A percentile compares a stretch with the other conserved stretches of the same genome.
Conservation (phyloP, 495 filamentous ascomycete genomes). For the Geoglossum glabrum region DNA sequence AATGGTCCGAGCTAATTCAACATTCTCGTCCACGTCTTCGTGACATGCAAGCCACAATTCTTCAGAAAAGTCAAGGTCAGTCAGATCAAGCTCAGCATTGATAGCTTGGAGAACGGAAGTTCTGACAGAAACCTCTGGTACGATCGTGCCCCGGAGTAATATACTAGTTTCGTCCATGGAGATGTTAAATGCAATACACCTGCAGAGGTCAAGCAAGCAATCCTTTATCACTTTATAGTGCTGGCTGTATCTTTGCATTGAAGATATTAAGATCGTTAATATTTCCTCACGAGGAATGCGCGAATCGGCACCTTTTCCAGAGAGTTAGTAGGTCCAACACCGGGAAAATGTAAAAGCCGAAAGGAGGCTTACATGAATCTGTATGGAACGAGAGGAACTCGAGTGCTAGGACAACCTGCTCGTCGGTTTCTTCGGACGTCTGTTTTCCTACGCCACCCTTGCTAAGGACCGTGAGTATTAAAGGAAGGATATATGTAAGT, state of each 20-base stretch:
- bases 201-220: constrained; percentile 63
- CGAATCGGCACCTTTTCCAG: background rate
- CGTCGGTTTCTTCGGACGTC: constrained; percentile 55
- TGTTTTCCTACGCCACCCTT: constrained; percentile 57
- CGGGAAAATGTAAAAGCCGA: background rate
- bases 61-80: constrained; percentile 60
- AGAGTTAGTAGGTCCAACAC: background rate
- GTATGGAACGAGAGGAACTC: constrained; percentile 83
- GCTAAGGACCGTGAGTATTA: constrained; percentile 53
- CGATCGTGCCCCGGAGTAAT: constrained; percentile 53
- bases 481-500: constrained; percentile 66
- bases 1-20: constrained; percentile 61
- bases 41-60: constrained; percentile 89
- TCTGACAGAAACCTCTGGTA: constrained; percentile 57
- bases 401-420: constrained; percentile 73
- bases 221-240: constrained; percentile 92
- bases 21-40: constrained; percentile 77
- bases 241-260: constrained; percentile 76
- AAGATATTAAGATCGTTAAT: constrained; percentile 43
- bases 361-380: constrained; percentile 31
- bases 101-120: constrained; percentile 82
- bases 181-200: constrained; percentile 61
- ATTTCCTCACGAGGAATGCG: constrained; percentile 56
- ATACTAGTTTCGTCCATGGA: constrained; percentile 43
- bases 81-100: constrained; percentile 71